phyloP scores from a whole-genome alignment of 768 basidiomycete species.

The Kwoniella botswanensis region DNA sequence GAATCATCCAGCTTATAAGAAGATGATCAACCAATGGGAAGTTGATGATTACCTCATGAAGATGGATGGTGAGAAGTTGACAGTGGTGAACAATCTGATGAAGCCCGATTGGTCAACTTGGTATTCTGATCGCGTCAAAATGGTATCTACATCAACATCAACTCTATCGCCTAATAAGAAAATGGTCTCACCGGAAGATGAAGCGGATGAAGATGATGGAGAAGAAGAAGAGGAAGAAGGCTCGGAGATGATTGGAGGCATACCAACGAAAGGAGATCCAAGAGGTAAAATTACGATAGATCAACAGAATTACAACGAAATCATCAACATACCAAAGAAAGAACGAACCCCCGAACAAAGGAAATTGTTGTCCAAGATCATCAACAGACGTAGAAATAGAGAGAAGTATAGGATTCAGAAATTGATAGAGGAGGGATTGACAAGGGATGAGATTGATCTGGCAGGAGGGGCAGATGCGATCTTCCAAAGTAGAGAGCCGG shows the following conservation, averaged over 20 bases:
- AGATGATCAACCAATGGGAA: constrained; percentile 45
- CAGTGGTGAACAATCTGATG: constrained; percentile 59
- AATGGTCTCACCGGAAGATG: not conserved
- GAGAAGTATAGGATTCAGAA: constrained; percentile 27
- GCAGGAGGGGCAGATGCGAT: constrained; percentile 36
- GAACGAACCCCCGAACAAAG: constrained; percentile 14
- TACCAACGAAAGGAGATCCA: constrained; percentile 14
- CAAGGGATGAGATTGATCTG: constrained; percentile 31
- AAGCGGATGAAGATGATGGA: not conserved
- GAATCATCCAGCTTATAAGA: not conserved
- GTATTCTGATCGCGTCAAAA: constrained; percentile 21
- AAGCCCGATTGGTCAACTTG: constrained; percentile 35
- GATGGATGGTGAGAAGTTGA: constrained; percentile 56
- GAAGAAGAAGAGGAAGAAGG: not conserved
- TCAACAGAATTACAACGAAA: constrained; percentile 2
- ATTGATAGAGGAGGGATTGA: constrained; percentile 33
- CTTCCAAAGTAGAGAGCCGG: constrained; percentile 9
- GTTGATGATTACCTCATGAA: constrained; percentile 52
- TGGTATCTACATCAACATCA: not conserved
- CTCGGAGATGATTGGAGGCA: not conserved
- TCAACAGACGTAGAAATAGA: constrained; percentile 24
- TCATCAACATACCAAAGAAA: constrained; percentile 13
- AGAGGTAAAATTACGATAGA: constrained; percentile 22
- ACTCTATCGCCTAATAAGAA: not conserved
- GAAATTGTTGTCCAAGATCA: constrained; percentile 5